Evolutionary conservation across 371 early-diverging fungal species (phyloP).

Genomic region (Mortierella sp.): DNA sequence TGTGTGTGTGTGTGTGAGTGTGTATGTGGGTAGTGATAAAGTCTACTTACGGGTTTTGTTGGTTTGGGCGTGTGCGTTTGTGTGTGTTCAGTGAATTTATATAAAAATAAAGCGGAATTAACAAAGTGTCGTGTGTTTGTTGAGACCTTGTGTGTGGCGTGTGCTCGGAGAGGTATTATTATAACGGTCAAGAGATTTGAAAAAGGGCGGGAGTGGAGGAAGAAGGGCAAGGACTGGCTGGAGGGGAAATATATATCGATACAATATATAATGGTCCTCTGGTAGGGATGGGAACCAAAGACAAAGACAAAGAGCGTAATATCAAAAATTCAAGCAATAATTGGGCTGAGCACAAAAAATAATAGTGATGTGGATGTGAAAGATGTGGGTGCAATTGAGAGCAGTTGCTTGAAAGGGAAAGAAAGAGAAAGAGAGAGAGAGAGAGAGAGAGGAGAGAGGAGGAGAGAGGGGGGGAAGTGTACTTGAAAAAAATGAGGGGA

Average conservation of each 20-base stretch:
- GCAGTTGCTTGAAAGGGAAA: neutral
- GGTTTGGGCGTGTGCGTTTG: neutral
- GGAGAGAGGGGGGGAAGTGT: neutral
- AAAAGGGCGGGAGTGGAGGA: neutral
- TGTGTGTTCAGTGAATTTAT: neutral
- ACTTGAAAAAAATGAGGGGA: neutral
- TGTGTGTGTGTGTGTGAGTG: no score
- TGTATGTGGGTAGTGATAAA: no score
- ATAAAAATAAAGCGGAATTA: neutral
- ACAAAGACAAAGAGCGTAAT: no score
- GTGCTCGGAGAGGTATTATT: neutral
- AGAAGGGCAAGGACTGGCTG: neutral
- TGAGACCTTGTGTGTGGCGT: neutral
- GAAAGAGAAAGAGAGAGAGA: slow-evolving; percentile 9
- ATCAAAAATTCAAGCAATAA: neutral
- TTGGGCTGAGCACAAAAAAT: slow-evolving; percentile 8
- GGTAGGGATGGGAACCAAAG: neutral
- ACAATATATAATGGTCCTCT: neutral
- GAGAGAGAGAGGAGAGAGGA: slow-evolving; percentile 7
- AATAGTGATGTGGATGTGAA: neutral
- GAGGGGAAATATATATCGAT: neutral
- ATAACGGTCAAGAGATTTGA: neutral
- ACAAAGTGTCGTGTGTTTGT: slow-evolving; percentile 1
- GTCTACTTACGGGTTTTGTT: neutral
- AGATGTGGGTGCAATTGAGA: neutral